A percentile compares a stretch with the other conserved stretches of the same genome.
Evolutionary conservation across 116 monocot genomes (phyloP).

Genomic region (Iris pallida): DNA sequence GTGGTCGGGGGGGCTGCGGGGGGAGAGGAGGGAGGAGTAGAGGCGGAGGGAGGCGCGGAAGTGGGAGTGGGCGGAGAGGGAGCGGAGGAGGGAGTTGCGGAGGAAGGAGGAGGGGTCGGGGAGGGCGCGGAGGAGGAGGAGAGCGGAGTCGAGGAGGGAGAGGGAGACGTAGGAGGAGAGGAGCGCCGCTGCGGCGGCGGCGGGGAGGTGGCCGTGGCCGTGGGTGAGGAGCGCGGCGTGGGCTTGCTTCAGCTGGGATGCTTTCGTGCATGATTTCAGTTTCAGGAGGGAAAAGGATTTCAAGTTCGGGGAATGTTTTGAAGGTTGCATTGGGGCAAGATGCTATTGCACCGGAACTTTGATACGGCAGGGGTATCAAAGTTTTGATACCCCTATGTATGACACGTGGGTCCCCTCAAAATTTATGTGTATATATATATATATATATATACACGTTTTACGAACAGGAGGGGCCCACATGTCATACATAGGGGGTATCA

Average conservation of each 20-base stretch:
- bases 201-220: slow-evolving; percentile 29
- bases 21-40: slow-evolving; percentile 15
- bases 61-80: not conserved
- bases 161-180: slow-evolving; percentile 5
- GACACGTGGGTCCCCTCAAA: no score
- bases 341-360: no score
- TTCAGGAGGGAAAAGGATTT: slow-evolving; percentile 21
- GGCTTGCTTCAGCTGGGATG: slow-evolving; percentile 20
- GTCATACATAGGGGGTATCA: no score
- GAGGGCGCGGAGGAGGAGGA: slow-evolving; percentile 12
- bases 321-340: no score
- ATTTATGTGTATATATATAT: no score
- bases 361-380: no score
- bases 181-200: not conserved
- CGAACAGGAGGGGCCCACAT: no score
- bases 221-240: slow-evolving; percentile 31
- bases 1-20: slow-evolving; percentile 25
- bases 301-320: not conserved
- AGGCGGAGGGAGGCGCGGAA: slow-evolving; percentile 8
- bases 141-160: slow-evolving; percentile 8
- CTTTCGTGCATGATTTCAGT: slow-evolving; percentile 25
- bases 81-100: slow-evolving; percentile 8
- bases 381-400: no score
- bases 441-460: no score
- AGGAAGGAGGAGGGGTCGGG: slow-evolving; percentile 10